Percentiles rank a stretch among this genome's conserved stretches.
Conservation (phyloP, 1,139 yeast species). For the Geotrichum fermentans region DNA sequence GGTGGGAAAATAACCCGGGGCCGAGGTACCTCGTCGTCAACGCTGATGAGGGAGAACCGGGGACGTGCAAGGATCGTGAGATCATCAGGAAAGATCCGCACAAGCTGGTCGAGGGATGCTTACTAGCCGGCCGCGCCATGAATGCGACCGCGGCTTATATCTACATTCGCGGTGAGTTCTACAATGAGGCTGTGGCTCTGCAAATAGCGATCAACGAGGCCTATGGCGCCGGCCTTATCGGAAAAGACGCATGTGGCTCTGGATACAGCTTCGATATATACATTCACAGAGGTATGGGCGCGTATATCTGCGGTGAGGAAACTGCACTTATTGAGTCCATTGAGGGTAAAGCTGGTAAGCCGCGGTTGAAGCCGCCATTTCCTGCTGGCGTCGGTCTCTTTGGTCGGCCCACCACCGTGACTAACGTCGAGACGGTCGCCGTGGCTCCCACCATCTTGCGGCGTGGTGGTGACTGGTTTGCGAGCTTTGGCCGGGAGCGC, state of each 20-base stretch:
- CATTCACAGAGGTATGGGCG: slow-evolving; percentile 88
- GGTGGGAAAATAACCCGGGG: slow-evolving; percentile 83
- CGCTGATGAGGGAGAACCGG: slow-evolving; percentile 94
- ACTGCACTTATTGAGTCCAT: slow-evolving; percentile 81
- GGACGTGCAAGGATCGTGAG: slow-evolving; percentile 87
- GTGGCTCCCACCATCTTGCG: slow-evolving; percentile 85
- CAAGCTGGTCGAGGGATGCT: slow-evolving; percentile 81
- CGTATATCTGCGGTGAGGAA: slow-evolving; percentile 87
- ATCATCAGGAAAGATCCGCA: slow-evolving; percentile 87
- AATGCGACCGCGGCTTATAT: slow-evolving; percentile 89
- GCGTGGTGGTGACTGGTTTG: slow-evolving; percentile 86
- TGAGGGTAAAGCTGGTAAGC: slow-evolving; percentile 90
- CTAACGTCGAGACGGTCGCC: slow-evolving; percentile 84
- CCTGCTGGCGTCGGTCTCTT: slow-evolving; percentile 90
- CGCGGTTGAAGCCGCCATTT: slow-evolving; percentile 88
- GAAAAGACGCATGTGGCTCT: slow-evolving; percentile 80
- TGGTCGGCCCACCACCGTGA: slow-evolving; percentile 85
- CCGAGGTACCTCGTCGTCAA: slow-evolving; percentile 83
- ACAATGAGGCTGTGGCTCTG: slow-evolving; percentile 65
- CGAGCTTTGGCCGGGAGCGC: slow-evolving; percentile 75
- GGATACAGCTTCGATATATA: slow-evolving; percentile 79
- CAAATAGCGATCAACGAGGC: slow-evolving; percentile 85
- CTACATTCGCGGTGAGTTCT: slow-evolving; percentile 84
- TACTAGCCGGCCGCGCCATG: slow-evolving; percentile 85
- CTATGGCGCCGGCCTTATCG: slow-evolving; percentile 69